A percentile compares a stretch with the other conserved stretches of the same genome.
These are phyloP conservation scores for Dendrobium nobile DNA, from an alignment of 106 monocot genomes.

Conservation along the genomic window DNA sequence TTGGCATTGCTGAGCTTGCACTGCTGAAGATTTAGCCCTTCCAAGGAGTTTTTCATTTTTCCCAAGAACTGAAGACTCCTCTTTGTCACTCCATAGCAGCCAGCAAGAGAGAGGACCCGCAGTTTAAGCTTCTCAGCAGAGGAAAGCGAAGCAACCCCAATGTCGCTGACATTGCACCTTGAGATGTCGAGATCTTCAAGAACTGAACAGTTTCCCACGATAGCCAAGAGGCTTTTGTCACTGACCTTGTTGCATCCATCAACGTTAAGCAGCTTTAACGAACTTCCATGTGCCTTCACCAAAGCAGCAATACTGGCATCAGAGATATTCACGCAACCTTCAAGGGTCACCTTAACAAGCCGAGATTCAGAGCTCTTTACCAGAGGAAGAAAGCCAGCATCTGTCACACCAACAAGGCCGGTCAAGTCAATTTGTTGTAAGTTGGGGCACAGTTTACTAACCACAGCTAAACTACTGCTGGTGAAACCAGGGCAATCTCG, in stretches of 20 bases:
- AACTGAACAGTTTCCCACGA: slow-evolving; percentile 38
- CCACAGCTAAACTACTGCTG: slow-evolving; percentile 43
- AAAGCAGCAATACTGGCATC: slow-evolving; percentile 41
- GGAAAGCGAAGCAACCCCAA: slow-evolving; percentile 59
- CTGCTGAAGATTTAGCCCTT: slow-evolving; percentile 66
- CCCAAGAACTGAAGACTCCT: slow-evolving; percentile 46
- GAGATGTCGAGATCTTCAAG: slow-evolving; percentile 80
- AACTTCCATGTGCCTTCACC: slow-evolving; percentile 49
- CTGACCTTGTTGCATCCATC: slow-evolving; percentile 69
- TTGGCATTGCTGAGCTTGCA: slow-evolving; percentile 44
- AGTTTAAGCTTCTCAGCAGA: slow-evolving; percentile 52
- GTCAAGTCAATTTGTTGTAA: slow-evolving; percentile 57
- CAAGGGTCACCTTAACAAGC: slow-evolving; percentile 50
- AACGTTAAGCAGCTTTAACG: slow-evolving; percentile 55
- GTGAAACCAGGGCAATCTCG: slow-evolving; percentile 64
- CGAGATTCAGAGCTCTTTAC: slow-evolving; percentile 36
- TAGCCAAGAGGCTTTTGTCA: slow-evolving; percentile 50
- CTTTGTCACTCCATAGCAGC: slow-evolving; percentile 50
- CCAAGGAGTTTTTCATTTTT: slow-evolving; percentile 35
- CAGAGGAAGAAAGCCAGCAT: slow-evolving; percentile 52
- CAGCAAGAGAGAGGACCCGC: slow-evolving; percentile 55
- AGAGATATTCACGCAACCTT: slow-evolving; percentile 52
- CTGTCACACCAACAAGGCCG: slow-evolving; percentile 46
- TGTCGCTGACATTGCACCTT: slow-evolving; percentile 46
- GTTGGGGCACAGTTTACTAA: slow-evolving; percentile 51